Percentiles rank a stretch among this genome's conserved stretches.
These are phyloP conservation scores for Brassica juncea DNA, from an alignment of 345 rosid genomes.

Conservation along the genomic window DNA sequence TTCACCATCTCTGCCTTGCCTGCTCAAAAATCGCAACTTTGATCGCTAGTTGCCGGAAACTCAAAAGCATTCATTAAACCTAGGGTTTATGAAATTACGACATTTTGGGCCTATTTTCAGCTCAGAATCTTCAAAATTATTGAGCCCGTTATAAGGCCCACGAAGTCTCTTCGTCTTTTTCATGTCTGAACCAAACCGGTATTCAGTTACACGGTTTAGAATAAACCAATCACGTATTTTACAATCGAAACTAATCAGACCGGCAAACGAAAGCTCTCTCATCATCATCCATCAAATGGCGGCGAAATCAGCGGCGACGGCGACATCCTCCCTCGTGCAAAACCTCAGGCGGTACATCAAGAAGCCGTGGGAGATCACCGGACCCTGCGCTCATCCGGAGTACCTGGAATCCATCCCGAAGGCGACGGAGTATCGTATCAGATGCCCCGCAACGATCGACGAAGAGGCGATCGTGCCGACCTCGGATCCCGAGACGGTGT, in stretches of 20 bases:
- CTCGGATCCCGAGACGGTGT: constrained; percentile 84
- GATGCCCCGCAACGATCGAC: constrained; percentile 71
- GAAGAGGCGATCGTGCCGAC: constrained; percentile 62
- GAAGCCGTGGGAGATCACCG: constrained; percentile 96
- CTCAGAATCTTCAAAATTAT: background rate
- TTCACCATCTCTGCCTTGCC: constrained; percentile 53
- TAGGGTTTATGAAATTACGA: too few relatives aligned
- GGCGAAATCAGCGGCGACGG: constrained; percentile 60
- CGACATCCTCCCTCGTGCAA: constrained; percentile 56
- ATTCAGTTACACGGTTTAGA: background rate
- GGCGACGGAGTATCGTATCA: constrained; percentile 70
- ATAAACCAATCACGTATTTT: background rate
- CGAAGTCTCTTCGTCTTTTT: background rate
- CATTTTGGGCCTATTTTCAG: background rate
- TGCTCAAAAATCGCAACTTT: constrained; percentile 5
- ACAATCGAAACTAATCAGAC: background rate
- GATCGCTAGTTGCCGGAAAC: constrained; percentile 8
- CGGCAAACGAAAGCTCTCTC: constrained; percentile 19
- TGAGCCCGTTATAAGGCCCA: background rate
- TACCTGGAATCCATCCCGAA: constrained; percentile 57
- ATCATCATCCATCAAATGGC: constrained; percentile 50
- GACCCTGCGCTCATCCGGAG: constrained; percentile 89
- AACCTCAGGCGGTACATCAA: constrained; percentile 68
- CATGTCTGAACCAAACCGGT: background rate
- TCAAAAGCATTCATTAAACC: background rate